Conservation (phyloP, 2,329 filamentous ascomycete species). For the Arthrobotrys sinensis region DNA sequence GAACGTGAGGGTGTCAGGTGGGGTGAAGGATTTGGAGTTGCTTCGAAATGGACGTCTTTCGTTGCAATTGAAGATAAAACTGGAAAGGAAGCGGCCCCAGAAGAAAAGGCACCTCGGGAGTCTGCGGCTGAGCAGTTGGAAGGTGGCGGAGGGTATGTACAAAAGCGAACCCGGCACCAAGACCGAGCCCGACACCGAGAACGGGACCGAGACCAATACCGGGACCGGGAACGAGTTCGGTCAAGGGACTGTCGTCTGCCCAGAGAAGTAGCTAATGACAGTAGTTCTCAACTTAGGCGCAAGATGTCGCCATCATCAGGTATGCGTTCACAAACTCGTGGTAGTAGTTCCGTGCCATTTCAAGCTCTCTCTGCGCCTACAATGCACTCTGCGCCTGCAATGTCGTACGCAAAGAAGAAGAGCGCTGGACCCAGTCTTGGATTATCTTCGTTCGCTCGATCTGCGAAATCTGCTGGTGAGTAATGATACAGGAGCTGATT, state of each 20-base stretch:
- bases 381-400: not conserved
- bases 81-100: not conserved
- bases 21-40: constrained; percentile 77
- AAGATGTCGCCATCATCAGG: not conserved
- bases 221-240: too few species aligned
- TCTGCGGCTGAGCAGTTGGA: not conserved
- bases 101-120: not conserved
- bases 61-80: constrained; percentile 75
- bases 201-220: too few species aligned
- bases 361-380: not conserved
- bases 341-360: not conserved
- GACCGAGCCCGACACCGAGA: too few species aligned
- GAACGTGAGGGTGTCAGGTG: constrained; percentile 78
- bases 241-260: too few species aligned
- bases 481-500: constrained; percentile 13
- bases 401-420: not conserved
- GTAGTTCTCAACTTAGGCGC: not conserved
- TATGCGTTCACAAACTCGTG: not conserved
- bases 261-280: not conserved
- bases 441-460: constrained; percentile 18
- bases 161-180: not conserved
- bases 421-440: constrained; percentile 3
- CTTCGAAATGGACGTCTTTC: constrained; percentile 80
- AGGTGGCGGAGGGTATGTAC: constrained; percentile 36
- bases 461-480: constrained; percentile 47